Evolutionary conservation across 192 early-diverging fungal species (phyloP).

Genomic region (Backusella luteola): DNA sequence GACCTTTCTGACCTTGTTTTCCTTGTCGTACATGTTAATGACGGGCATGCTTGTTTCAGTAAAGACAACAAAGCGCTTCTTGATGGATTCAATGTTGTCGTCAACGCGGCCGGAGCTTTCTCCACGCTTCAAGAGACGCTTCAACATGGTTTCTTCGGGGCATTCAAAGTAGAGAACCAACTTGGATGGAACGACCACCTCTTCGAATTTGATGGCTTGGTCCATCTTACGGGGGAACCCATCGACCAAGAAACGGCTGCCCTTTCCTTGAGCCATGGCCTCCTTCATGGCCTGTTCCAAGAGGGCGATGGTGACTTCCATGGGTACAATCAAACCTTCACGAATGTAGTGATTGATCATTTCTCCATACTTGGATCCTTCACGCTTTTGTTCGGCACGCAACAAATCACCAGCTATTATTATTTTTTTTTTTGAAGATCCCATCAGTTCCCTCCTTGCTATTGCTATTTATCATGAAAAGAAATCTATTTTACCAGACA

Average conservation of each 20-base stretch:
- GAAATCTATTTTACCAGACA: constrained; percentile 66
- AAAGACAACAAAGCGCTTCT: constrained; percentile 90
- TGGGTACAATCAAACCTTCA: constrained; percentile 94
- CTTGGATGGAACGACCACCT: constrained; percentile 70
- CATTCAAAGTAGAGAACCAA: constrained; percentile 93
- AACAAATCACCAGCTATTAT: constrained; percentile 86
- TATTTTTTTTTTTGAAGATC: not conserved
- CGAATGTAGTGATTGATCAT: constrained; percentile 90
- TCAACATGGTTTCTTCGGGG: constrained; percentile 88
- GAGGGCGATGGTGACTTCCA: constrained; percentile 91
- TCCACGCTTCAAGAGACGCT: constrained; percentile 89
- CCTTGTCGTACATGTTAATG: constrained; percentile 75
- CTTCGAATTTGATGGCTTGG: constrained; percentile 93
- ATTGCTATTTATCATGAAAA: not conserved
- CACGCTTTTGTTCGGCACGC: constrained; percentile 84
- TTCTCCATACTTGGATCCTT: constrained; percentile 83
- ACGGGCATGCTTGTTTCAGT: constrained; percentile 88
- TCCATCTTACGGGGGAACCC: constrained; percentile 95
- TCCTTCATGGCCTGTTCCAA: constrained; percentile 88
- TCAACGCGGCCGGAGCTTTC: constrained; percentile 92
- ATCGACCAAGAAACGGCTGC: constrained; percentile 84
- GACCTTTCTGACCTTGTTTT: constrained; percentile 80
- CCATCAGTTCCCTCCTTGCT: not conserved
- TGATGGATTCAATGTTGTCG: constrained; percentile 95
- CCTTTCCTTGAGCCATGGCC: constrained; percentile 48